Conservation (phyloP, 768 basidiomycete species). For the Leccinum variicolor region DNA sequence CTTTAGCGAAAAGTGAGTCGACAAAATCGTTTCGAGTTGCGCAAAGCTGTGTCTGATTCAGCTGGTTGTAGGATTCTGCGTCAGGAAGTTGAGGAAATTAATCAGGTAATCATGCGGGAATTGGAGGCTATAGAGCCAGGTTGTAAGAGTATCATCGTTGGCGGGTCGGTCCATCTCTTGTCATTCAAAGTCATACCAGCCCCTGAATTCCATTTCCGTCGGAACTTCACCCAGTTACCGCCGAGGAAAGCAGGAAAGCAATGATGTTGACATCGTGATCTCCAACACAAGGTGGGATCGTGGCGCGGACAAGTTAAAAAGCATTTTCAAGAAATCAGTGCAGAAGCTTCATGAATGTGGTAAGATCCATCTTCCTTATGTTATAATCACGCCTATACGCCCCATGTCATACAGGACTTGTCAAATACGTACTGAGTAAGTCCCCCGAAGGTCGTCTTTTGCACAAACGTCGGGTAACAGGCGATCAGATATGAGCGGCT, state of each 20-base stretch:
- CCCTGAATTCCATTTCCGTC: neutral
- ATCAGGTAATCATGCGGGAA: constrained; percentile 62
- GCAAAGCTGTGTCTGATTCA: neutral
- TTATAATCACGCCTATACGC: neutral
- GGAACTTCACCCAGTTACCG: constrained; percentile 55
- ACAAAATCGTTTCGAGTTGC: neutral
- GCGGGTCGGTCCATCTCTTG: constrained; percentile 54
- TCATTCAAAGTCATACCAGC: neutral
- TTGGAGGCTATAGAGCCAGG: constrained; percentile 60
- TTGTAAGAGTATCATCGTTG: constrained; percentile 72
- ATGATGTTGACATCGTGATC: constrained; percentile 89
- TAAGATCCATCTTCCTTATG: constrained; percentile 27
- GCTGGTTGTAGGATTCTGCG: constrained; percentile 57
- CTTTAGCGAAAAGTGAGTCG: constrained; percentile 43
- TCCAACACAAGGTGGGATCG: constrained; percentile 55
- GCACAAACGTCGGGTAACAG: constrained; percentile 10
- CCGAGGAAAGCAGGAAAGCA: constrained; percentile 75
- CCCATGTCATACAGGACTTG: constrained; percentile 44
- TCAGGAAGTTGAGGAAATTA: constrained; percentile 76
- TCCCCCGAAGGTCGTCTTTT: neutral
- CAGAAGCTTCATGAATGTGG: constrained; percentile 54
- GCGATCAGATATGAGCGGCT: constrained; percentile 53
- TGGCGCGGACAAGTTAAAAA: constrained; percentile 50
- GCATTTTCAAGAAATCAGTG: constrained; percentile 59
- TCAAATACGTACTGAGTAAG: constrained; percentile 86